Evolutionary conservation across 768 basidiomycete species (phyloP), one percentile per base, ranked within the genome.

Genomic region (Sporobolomyces phaffii): DNA sequence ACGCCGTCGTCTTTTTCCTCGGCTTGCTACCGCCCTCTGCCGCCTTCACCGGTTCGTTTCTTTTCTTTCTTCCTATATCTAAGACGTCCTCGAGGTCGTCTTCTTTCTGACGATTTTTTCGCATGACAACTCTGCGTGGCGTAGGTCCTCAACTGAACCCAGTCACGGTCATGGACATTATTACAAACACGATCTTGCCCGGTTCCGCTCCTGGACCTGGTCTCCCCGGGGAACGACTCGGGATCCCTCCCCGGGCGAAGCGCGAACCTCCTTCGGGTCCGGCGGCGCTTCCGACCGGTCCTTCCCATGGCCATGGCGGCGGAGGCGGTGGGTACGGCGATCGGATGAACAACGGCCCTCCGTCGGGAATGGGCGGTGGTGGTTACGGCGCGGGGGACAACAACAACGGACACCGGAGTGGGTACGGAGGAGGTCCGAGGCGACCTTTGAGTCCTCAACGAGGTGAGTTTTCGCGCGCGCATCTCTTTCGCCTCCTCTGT

Each of bases 41-140:
- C 18, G 78, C 83, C n/a, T 97, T 96, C 77, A 90, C 96, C 78
- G 93, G 91, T 91, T 26, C 22, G 64, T 29, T 9, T 18, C 56
- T 7, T 11, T 28, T 24, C 36, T 28, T 45, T 26, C 1, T 2
- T n/a, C 4, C 14, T 5, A 33, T 34, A 9, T 2, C 7, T 22
- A n/a, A n/a, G n/a, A n/a, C 31, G 28, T 17, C 28, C 26, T n/a
- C 14, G 44, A 13, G 13, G 9, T 29, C 48, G 11, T 11, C 28
- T 26, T 26, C 7, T 49, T 33, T 15, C 6, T 10, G 24, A 11
- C 2, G 20, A 33, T 10, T 47, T 33, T n/a, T 17, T 38, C 38
- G 10, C 38, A 17, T 38, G 9, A 9, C 38, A 9, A 9, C 17
- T 38, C 10, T n/a, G 15, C 4, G 20, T 22, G n/a, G 13, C 22